Evolutionary conservation across 495 filamentous ascomycete genomes (phyloP).

Genomic region (Penicillium pancosmium): DNA sequence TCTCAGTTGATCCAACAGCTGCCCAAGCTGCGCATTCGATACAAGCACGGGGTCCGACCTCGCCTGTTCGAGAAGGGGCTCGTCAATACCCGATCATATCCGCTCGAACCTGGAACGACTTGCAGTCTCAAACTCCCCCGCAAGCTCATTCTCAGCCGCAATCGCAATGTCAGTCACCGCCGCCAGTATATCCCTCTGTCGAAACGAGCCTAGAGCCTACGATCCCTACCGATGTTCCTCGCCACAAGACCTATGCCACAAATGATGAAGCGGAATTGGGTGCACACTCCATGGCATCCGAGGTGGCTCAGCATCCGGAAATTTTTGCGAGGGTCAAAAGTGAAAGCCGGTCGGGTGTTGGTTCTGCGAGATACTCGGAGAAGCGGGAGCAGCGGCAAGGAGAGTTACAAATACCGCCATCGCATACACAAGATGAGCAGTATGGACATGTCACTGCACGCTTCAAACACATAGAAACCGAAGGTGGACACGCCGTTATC

Average conservation of each 20-base stretch:
- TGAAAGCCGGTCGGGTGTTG: slow-evolving; percentile 9
- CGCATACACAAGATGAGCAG: slow-evolving; percentile 27
- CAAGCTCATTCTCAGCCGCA: slow-evolving; percentile 27
- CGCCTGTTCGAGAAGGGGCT: slow-evolving; percentile 31
- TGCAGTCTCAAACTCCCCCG: slow-evolving; percentile 21
- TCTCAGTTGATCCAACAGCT: slow-evolving; percentile 67
- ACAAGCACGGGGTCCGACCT: slow-evolving; percentile 11
- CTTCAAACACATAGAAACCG: slow-evolving; percentile 78
- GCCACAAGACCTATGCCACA: slow-evolving; percentile 17
- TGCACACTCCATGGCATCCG: slow-evolving; percentile 27
- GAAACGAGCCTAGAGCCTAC: slow-evolving; percentile 11
- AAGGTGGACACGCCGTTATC: slow-evolving; percentile 82
- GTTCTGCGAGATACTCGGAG: not conserved
- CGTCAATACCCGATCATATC: slow-evolving; percentile 40
- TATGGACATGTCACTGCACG: slow-evolving; percentile 62
- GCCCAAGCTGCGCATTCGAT: slow-evolving; percentile 10
- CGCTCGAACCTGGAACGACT: slow-evolving; percentile 29
- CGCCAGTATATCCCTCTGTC: not conserved
- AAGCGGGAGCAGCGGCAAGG: not conserved
- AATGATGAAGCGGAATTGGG: slow-evolving; percentile 23
- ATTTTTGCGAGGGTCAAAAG: slow-evolving; percentile 19
- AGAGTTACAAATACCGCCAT: not conserved
- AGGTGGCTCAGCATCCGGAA: slow-evolving; percentile 25
- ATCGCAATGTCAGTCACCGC: slow-evolving; percentile 8
- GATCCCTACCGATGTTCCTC: slow-evolving; percentile 14